phyloP scores from a whole-genome alignment of 768 basidiomycete genomes.

The Boletellus sp. region DNA sequence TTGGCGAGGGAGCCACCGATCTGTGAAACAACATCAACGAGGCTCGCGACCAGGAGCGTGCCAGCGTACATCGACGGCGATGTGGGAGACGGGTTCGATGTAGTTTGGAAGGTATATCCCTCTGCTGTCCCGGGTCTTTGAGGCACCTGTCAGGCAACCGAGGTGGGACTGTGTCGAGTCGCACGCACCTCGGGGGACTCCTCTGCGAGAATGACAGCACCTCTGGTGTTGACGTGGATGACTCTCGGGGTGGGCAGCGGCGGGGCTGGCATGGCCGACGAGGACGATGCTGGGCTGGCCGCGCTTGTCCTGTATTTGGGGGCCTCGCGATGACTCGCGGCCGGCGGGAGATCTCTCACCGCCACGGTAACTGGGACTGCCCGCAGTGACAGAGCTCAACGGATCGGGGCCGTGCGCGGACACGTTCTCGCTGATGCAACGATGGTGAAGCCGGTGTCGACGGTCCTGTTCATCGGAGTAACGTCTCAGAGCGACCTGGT shows the following conservation, averaged over 20 bases:
- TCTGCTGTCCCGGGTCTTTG: slow-evolving; percentile 85
- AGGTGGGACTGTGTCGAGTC: neutral
- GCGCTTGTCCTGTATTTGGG: slow-evolving; percentile 13
- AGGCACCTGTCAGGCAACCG: slow-evolving; percentile 12
- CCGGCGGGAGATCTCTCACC: slow-evolving; percentile 15
- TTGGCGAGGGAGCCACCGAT: slow-evolving; percentile 97
- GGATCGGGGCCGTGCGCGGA: neutral
- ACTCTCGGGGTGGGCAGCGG: slow-evolving; percentile 78
- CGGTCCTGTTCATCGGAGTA: slow-evolving; percentile 10
- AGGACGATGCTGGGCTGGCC: slow-evolving; percentile 10
- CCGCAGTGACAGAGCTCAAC: too few relatives aligned
- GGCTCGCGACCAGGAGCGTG: neutral
- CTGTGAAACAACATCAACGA: slow-evolving; percentile 38
- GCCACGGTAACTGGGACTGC: slow-evolving; percentile 3
- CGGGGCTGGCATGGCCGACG: slow-evolving; percentile 44
- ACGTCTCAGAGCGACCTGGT: slow-evolving; percentile 8
- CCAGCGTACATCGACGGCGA: slow-evolving; percentile 88
- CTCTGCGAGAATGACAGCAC: slow-evolving; percentile 89
- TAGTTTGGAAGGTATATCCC: slow-evolving; percentile 98
- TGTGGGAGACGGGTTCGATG: slow-evolving; percentile 96
- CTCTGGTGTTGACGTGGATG: slow-evolving; percentile 93
- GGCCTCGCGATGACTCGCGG: slow-evolving; percentile 9
- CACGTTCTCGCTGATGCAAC: slow-evolving; percentile 15
- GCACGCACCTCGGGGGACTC: slow-evolving; percentile 85
- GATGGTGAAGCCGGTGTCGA: too few relatives aligned